These are phyloP conservation scores for Pisolithus orientalis DNA, from an alignment of 768 basidiomycete genomes.

Conservation along the genomic window DNA sequence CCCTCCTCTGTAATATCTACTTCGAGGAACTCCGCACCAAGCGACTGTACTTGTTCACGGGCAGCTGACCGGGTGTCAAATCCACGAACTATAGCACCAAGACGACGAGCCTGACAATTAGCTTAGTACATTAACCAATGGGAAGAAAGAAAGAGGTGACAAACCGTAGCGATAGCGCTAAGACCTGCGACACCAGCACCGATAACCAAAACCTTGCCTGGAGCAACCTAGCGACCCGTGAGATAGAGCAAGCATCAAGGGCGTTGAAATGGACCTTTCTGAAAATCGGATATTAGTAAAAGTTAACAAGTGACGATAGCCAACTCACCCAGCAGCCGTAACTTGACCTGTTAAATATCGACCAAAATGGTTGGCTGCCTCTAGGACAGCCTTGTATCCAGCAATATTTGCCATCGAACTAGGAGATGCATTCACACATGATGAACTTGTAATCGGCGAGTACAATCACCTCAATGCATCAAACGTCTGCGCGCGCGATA, in stretches of 20 bases:
- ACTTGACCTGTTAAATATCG: slow-evolving; percentile 88
- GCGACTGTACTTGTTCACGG: slow-evolving; percentile 83
- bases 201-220: slow-evolving; percentile 81
- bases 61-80: slow-evolving; percentile 85
- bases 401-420: slow-evolving; percentile 94
- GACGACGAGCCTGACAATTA: slow-evolving; percentile 54
- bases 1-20: slow-evolving; percentile 78
- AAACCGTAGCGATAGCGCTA: slow-evolving; percentile 79
- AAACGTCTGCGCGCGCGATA: slow-evolving; percentile 85
- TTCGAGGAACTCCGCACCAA: slow-evolving; percentile 88
- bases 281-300: slow-evolving; percentile 5
- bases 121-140: not conserved
- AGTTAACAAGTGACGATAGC: not conserved
- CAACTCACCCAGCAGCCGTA: slow-evolving; percentile 77
- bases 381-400: slow-evolving; percentile 89
- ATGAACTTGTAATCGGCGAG: slow-evolving; percentile 1
- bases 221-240: slow-evolving; percentile 54
- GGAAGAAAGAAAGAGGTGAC: not conserved
- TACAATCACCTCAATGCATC: slow-evolving; percentile 70
- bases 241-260: slow-evolving; percentile 8
- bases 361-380: slow-evolving; percentile 86
- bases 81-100: slow-evolving; percentile 84
- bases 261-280: slow-evolving; percentile 35
- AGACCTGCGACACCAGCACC: slow-evolving; percentile 87
- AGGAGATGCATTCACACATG: not conserved